Base-by-base conservation (phyloP, 306 rosid genomes). In the Dryas alaskensis region DNA sequence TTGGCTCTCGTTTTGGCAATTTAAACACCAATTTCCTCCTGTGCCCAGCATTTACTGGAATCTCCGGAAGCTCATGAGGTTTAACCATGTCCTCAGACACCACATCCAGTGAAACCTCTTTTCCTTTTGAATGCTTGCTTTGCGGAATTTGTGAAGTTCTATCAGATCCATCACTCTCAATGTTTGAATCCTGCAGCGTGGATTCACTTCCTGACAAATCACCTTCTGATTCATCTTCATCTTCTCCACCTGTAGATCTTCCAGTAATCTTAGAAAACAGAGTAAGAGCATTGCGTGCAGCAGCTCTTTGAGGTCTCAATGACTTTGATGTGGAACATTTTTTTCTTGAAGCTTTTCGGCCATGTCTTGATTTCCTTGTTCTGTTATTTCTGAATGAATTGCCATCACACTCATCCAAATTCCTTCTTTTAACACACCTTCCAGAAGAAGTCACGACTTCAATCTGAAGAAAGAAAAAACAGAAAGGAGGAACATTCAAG, bases 371-470 rank as follows among this genome's bases (percentile, higher is more conserved):
- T 86, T 86, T 92, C 87, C 87, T 81, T 68, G 48, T 75, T 73
- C 86, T 83, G 67, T 79, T 78, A 82, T 67, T 83, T 76, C 81
- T 81, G 50, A 67, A 60, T 50, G 81, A 49, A 79, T 85, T 86
- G 9, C 75, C 92, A 77, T 87, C 98, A 82, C 79, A 72, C 84
- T 86, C 97, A 59, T 92, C 98, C 84, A 92, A 84, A 86, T 92
- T 92, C 83, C 92, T 90, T 83, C 92, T 84, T 84, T 95, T 95
- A 71, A 92, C 91, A 51, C 92, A 96, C 85, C 99, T 95, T 72
- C 99, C 99, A 72, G 99, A 95, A 80, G 98, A 95, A 70, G 97
- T 92, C 93, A 80, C 82, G 73, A 90, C 78, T 81, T 88, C 98
- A 67, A 63, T 75, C 99, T 92, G 92, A 78, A 79, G 81, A 76